Base-by-base conservation (phyloP, 345 rosid species). In the Linum tenue region DNA sequence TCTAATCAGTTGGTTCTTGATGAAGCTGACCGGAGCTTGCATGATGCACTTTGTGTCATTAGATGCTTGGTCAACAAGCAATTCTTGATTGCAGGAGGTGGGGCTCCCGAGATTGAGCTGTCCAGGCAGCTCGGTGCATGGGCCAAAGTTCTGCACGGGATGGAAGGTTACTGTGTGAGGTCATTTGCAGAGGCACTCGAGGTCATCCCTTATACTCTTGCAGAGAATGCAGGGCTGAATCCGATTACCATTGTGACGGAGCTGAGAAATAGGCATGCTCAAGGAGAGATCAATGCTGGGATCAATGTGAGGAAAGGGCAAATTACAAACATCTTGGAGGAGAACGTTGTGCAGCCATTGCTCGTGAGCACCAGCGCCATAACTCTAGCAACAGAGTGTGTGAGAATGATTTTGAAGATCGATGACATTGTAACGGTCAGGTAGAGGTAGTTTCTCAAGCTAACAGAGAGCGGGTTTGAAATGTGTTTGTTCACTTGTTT, bases 281-380 rank as follows among this genome's bases (percentile, higher is more conserved):
- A 91, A 75, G 95, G 96, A 40, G 97, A 94, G 84, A 85, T 83
- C 77, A 86, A 94, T 76, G 69, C 97, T 0, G 99, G 99, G 15
- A 94, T 94, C 83, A 95, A 95, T 67, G 97, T 95, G 64, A 85
- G 99, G 77, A 95, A 95, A 77, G 99, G 99, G 48, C 95, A 91
- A 73, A 95, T 95, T 74, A 91, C 99, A 59, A 95, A 91, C 60
- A 95, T 95, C 76, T 80, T 91, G 85, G 99, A 95, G 81, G 99
- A 91, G 79, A 95, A 89, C 70, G 97, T 95, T 78, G 97, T 95
- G 67, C 99, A 95, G 75, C 99, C 99, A 3, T 77, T 94, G 71
- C 97, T 90, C 64, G 97, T 94, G 73, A 94, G 97, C 76, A 90
- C 97, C 55, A 94, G 99, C 60, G 92, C 96, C 1, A 85, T 90